Percentiles rank a stretch among this genome's conserved stretches.
Conservation (phyloP, 192 early-diverging fungal species). For the Gaertneriomyces sp. region DNA sequence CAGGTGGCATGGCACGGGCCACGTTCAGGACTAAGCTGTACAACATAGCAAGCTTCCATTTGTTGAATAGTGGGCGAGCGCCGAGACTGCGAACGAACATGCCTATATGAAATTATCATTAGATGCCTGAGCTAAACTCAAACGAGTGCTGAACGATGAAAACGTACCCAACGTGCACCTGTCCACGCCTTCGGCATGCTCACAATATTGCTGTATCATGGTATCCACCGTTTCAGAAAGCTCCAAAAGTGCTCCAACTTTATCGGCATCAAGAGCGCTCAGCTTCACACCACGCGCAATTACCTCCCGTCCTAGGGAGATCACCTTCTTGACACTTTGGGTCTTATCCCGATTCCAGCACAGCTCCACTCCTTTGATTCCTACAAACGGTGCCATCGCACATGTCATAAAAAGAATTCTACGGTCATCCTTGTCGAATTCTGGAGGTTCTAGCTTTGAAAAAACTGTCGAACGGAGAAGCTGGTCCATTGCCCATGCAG, state of each 20-base stretch:
- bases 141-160: background rate
- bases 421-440: conserved; percentile 12
- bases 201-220: conserved; percentile 16
- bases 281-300: background rate
- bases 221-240: background rate
- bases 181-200: conserved; percentile 12
- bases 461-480: conserved; percentile 15
- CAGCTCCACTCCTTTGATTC: background rate
- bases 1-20: background rate
- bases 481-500: background rate
- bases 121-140: conserved; percentile 1
- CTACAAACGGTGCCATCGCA: conserved; percentile 8
- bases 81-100: conserved; percentile 38
- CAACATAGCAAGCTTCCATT: conserved; percentile 38
- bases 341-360: background rate
- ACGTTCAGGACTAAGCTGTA: conserved; percentile 8
- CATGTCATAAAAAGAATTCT: conserved; percentile 13
- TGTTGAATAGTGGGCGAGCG: conserved; percentile 13
- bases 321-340: background rate
- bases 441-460: too few species aligned
- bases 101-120: conserved; percentile 18
- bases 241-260: background rate
- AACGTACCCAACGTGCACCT: background rate
- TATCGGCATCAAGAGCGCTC: background rate
- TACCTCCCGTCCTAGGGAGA: conserved; percentile 1